Base-by-base conservation (phyloP, 768 basidiomycete genomes). In the Heimioporus sp. region DNA sequence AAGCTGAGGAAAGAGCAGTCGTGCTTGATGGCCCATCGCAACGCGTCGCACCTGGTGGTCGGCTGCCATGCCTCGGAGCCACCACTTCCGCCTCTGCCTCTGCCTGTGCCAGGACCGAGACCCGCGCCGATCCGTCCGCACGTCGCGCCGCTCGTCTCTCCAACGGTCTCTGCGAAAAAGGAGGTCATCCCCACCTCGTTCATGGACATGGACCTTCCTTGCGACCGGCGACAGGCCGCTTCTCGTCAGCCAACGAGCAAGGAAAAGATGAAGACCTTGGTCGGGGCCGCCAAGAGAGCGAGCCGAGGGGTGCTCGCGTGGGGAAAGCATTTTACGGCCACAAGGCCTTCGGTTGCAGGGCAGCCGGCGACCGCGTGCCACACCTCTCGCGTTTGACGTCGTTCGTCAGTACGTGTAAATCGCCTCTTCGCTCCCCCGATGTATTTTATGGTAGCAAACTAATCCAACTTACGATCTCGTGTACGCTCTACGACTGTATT, bases 141-240 rank as follows among this genome's bases (percentile, higher is more conserved):
- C 11, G 37, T 28, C 41, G 10, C 28, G n/a, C 50, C 54, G 10
- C 52, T 5, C 10, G 30, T 37, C 20, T 42, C 9, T 16, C 30
- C 44, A 16, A 16, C 21, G 16, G 42, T 28, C 3, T 15, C 48
- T 30, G 41, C 43, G 46, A 35, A 47, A 30, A 46, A 54, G 35
- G 38, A 48, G 34, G 47, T 5, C 13, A 57, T 48, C 2, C 53
- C 63, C 4, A 43, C 46, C 19, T 69, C 67, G 2, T 69, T 69
- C 53, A 71, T 69, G 67, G 67, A 69, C 28, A 69, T 69, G 67
- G 69, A 71, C 21, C 52, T 64, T 49, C 53, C 62, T 28, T 55
- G 42, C 16, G 4, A 37, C 20, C 54, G 63, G 34, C 58, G 38
- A 28, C 58, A 46, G 31, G 6, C 31, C 11, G 57, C 67, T 45